A percentile compares a stretch with the other conserved stretches of the same genome.
phyloP scores from a whole-genome alignment of 225 moss, liverwort and hornwort species.

The Antitrichia curtipendula region DNA sequence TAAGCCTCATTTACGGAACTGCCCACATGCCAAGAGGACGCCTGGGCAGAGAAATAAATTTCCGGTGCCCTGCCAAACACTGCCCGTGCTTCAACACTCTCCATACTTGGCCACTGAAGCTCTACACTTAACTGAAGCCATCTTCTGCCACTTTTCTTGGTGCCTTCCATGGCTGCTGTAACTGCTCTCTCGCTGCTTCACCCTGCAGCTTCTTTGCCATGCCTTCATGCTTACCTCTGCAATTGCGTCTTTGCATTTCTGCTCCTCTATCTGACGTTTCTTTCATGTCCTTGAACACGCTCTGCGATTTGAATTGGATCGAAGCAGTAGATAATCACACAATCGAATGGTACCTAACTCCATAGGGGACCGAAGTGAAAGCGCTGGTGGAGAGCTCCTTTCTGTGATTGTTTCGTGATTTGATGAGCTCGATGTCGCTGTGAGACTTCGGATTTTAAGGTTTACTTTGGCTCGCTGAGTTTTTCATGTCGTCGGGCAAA shows the following conservation, averaged over 20 bases:
- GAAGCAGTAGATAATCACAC: neutral
- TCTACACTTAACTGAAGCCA: neutral
- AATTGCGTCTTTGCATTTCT: neutral
- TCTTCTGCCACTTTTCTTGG: conserved; percentile 20
- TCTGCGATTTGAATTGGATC: neutral
- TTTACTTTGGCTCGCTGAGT: neutral
- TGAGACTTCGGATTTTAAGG: neutral
- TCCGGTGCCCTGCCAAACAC: neutral
- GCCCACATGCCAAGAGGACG: conserved; percentile 10
- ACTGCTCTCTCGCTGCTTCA: conserved; percentile 19
- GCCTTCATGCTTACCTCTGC: neutral
- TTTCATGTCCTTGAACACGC: neutral
- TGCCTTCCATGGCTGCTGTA: conserved; percentile 25
- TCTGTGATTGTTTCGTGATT: neutral
- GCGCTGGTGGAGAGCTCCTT: neutral
- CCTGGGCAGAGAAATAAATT: neutral
- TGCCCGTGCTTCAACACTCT: neutral
- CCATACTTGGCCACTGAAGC: neutral
- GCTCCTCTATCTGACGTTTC: neutral
- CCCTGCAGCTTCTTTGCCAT: conserved; percentile 12
- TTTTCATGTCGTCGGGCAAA: neutral
- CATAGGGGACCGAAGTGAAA: neutral
- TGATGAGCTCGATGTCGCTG: neutral
- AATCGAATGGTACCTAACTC: neutral
- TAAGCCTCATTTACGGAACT: neutral